Conservation (phyloP, 768 basidiomycete genomes). For the Strobilomyces confusus region DNA sequence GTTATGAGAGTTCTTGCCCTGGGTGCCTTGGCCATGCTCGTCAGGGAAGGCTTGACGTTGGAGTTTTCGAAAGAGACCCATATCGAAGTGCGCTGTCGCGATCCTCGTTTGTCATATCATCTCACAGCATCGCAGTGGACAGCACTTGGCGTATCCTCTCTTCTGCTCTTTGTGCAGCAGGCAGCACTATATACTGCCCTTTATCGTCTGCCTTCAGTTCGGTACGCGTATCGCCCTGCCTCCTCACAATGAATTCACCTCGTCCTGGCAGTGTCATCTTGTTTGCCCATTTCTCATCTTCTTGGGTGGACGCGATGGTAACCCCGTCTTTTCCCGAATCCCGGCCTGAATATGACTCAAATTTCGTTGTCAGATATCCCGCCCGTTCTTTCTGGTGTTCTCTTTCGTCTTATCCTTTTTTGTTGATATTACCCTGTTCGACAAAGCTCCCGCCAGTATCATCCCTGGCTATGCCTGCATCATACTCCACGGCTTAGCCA, state of each 20-base stretch:
- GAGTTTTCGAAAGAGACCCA: constrained; percentile 49
- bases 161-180: constrained; percentile 66
- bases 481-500: constrained; percentile 52
- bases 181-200: constrained; percentile 65
- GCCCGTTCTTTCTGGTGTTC: constrained; percentile 41
- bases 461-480: constrained; percentile 68
- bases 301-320: constrained; percentile 59
- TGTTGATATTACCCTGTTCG: constrained; percentile 47
- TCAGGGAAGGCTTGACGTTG: constrained; percentile 56
- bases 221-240: constrained; percentile 41
- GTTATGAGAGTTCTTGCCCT: constrained; percentile 69
- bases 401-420: constrained; percentile 55
- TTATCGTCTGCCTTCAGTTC: constrained; percentile 60
- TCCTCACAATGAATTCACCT: neutral
- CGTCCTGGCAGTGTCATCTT: constrained; percentile 53
- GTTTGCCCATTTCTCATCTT: constrained; percentile 63
- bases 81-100: constrained; percentile 51
- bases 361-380: constrained; percentile 41
- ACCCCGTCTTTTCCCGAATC: constrained; percentile 43
- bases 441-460: constrained; percentile 36
- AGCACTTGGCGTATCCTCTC: constrained; percentile 60
- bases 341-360: constrained; percentile 27
- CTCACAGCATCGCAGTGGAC: constrained; percentile 52
- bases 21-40: constrained; percentile 60
- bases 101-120: constrained; percentile 1